These are phyloP conservation scores for Agaricus blazei DNA, from an alignment of 768 basidiomycete genomes.

Conservation along the genomic window DNA sequence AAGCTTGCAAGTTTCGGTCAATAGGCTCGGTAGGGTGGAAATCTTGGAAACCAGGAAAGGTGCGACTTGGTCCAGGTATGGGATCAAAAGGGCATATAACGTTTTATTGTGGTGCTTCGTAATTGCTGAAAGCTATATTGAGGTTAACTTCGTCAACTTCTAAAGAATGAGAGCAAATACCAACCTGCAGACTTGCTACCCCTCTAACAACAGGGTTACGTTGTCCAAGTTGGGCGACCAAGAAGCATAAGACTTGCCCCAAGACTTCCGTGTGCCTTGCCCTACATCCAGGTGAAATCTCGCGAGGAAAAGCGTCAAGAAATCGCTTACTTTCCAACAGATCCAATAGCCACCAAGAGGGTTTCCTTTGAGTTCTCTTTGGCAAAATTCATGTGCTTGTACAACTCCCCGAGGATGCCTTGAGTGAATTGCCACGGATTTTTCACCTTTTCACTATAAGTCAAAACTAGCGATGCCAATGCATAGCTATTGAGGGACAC, in stretches of 20 bases:
- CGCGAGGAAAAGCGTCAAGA: background rate
- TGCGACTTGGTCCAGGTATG: conserved; percentile 64
- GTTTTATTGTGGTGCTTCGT: conserved; percentile 55
- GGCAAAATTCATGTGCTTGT: conserved; percentile 39
- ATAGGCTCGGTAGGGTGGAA: conserved; percentile 49
- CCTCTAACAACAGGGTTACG: conserved; percentile 67
- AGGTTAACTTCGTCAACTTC: background rate
- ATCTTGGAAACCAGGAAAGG: conserved; percentile 59
- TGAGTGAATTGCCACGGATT: conserved; percentile 31
- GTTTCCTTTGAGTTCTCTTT: conserved; percentile 58
- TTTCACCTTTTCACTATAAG: conserved; percentile 30
- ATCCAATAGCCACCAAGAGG: conserved; percentile 53
- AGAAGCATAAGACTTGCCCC: conserved; percentile 51
- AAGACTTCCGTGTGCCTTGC: conserved; percentile 46
- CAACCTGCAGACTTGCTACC: conserved; percentile 62
- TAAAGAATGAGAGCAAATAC: conserved; percentile 15
- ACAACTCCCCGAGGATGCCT: conserved; percentile 38
- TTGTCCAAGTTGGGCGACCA: conserved; percentile 65
- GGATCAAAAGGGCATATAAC: conserved; percentile 62
- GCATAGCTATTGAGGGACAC: conserved; percentile 32
- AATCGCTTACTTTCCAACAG: conserved; percentile 42
- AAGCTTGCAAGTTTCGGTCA: conserved; percentile 67
- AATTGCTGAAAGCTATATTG: conserved; percentile 49
- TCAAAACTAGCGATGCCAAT: conserved; percentile 40
- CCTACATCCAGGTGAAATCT: conserved; percentile 24